Evolutionary conservation across 176 grass and related monocot genomes (phyloP).

Genomic region (Cenchrus fungigraminus): DNA sequence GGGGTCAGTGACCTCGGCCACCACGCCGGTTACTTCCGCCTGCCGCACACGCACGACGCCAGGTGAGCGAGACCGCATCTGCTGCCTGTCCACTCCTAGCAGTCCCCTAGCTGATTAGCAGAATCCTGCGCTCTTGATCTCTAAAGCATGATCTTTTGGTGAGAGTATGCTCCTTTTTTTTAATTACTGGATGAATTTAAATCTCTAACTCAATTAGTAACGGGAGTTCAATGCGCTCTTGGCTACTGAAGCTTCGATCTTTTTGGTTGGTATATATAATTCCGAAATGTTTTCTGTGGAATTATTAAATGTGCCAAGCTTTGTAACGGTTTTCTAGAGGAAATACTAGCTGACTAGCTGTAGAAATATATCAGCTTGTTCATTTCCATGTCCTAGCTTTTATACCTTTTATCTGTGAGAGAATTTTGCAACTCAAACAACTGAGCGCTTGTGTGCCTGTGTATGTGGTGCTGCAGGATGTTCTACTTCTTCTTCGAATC

Average conservation of each 20-base stretch:
- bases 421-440: not conserved
- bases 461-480: constrained; percentile 53
- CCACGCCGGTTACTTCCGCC: constrained; percentile 93
- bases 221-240: not conserved
- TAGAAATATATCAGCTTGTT: not conserved
- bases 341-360: not conserved
- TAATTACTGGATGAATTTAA: not conserved
- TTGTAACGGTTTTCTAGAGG: not conserved
- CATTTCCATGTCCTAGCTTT: not conserved
- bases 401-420: not conserved
- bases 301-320: not conserved
- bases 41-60: constrained; percentile 81
- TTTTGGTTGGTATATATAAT: not conserved
- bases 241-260: not conserved
- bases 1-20: constrained; percentile 65
- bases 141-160: not conserved
- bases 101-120: not conserved
- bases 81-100: too few relatives aligned
- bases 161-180: not conserved
- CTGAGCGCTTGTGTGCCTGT: not conserved
- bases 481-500: constrained; percentile 99
- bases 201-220: not conserved
- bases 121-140: not conserved
- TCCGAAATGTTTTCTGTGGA: not conserved
- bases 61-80: constrained; percentile 54